Evolutionary conservation across 176 grass and related monocot species (phyloP).

Genomic region (Ananas comosus): DNA sequence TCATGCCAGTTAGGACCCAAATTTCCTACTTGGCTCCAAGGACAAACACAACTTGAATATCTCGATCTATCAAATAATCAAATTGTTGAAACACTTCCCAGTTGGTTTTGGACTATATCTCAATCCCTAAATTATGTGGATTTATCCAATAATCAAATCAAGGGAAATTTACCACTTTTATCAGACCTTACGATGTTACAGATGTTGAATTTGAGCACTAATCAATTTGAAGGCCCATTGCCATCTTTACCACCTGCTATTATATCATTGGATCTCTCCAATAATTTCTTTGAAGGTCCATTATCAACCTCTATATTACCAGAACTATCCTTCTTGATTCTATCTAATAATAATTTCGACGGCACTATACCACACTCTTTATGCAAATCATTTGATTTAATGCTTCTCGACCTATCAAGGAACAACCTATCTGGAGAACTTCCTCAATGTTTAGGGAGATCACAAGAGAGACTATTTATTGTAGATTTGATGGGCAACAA

Average conservation of each 20-base stretch:
- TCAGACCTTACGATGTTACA: neutral
- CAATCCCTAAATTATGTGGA: neutral
- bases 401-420: neutral
- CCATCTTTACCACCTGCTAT: neutral
- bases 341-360: too few species aligned
- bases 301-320: too few species aligned
- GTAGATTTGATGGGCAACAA: conserved; percentile 40
- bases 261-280: neutral
- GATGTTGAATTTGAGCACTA: conserved; percentile 5
- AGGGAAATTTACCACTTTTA: neutral
- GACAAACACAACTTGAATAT: neutral
- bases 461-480: neutral
- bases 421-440: too few species aligned
- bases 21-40: conserved; percentile 30
- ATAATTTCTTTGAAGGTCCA: neutral
- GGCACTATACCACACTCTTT: too few species aligned
- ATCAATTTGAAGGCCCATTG: neutral
- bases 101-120: conserved; percentile 30
- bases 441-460: neutral
- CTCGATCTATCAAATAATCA: conserved; percentile 13
- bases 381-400: neutral
- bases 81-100: conserved; percentile 12
- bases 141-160: conserved; percentile 20
- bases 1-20: conserved; percentile 18
- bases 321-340: too few species aligned